Base-by-base conservation (phyloP, 805 yeast genomes). In the Alloascoidea africana region DNA sequence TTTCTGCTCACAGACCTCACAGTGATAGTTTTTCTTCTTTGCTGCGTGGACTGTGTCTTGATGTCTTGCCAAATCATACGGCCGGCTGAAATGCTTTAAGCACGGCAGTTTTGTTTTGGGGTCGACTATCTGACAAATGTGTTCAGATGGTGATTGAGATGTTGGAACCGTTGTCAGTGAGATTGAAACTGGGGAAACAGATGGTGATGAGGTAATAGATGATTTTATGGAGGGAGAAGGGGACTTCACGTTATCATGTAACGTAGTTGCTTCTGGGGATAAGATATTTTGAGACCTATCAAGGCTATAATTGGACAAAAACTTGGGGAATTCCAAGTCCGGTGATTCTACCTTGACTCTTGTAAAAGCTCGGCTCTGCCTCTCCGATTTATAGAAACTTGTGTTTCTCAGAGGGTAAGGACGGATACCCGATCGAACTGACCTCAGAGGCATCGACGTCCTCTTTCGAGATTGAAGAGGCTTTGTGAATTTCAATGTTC, bases 1-100 rank as follows among this genome's bases (percentile, higher is more conserved):
- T 46, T 70, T 76, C 46, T 72, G 78, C 40, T 81, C 91, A 60
- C 98, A 89, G 34, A 80, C 76, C 47, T 75, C 76, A 57, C 98
- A 89, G 53, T 81, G 76, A 63, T 77, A 91, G 36, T 80, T 74
- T 49, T 81, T 81, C 58, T 89, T 80, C 54, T 78, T 80, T 36
- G 81, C 68, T 1, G 96, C 91, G 56, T 89, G 98, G 39, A 89
- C 87, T 0, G 97, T 91, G 51, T 89, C 94, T 56, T 89, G 96
- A 57, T 89, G 98, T 49, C 98, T 73, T 17, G 87, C 80, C 51
- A 89, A 65, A 61, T 89, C 98, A 54, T 89, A 89, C 14, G 96
- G 94, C 51, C 98, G 72, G 14, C 96, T 85, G 52, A 89, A 89
- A 50, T 76, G 75, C 58, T 82, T 82, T 46, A 68, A 60, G 57